phyloP scores from a whole-genome alignment of 306 rosid genomes.

The Inga oerstediana region DNA sequence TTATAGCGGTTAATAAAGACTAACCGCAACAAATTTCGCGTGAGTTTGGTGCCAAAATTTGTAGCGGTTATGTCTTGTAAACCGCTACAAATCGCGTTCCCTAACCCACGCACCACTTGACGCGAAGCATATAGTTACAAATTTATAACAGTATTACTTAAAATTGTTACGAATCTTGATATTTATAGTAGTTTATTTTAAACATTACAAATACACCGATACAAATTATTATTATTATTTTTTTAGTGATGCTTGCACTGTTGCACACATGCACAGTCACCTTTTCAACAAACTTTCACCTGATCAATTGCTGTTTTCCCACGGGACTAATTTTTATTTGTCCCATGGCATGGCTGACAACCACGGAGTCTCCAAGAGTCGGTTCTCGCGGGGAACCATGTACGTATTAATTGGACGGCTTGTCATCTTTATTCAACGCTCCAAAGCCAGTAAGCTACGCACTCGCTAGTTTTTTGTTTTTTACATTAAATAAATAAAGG shows the following conservation, averaged over 20 bases:
- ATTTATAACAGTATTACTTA: too few relatives aligned
- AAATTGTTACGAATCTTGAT: too few relatives aligned
- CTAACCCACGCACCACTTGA: too few relatives aligned
- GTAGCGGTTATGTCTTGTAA: too few relatives aligned
- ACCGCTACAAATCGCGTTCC: too few relatives aligned
- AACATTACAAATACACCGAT: too few relatives aligned
- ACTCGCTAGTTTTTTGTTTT: not conserved
- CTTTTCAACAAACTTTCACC: constrained; percentile 7
- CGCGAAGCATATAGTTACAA: too few relatives aligned
- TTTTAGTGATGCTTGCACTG: not conserved
- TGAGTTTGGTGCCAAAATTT: too few relatives aligned
- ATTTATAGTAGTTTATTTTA: too few relatives aligned
- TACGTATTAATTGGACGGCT: not conserved
- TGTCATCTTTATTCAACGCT: constrained; percentile 28
- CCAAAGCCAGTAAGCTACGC: not conserved
- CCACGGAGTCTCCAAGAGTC: not conserved
- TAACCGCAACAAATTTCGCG: too few relatives aligned
- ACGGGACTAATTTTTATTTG: not conserved
- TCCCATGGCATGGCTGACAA: not conserved
- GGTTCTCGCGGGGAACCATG: not conserved
- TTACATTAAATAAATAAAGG: not conserved
- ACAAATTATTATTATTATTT: too few relatives aligned
- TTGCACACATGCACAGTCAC: not conserved
- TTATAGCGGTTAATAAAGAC: too few relatives aligned
- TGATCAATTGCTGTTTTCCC: not conserved